phyloP scores from a whole-genome alignment of 768 basidiomycete species.

The Suillus plorans region DNA sequence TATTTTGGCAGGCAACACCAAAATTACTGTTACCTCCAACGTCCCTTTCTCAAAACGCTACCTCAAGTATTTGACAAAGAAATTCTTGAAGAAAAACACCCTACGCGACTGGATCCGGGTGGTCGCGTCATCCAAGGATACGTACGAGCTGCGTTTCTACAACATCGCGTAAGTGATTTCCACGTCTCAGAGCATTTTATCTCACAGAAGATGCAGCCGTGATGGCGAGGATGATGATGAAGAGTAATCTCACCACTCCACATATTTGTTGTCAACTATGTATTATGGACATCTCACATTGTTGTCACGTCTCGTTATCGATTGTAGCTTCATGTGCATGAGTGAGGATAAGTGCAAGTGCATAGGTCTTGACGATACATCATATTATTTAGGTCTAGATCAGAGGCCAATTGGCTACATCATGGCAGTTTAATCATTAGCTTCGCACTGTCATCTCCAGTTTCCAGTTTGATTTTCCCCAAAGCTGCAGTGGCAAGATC shows the following conservation, averaged over 20 bases:
- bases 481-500: constrained; percentile 65
- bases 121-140: constrained; percentile 90
- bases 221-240: constrained; percentile 60
- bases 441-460: constrained; percentile 20
- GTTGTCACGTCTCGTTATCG: background rate
- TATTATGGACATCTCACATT: constrained; percentile 9
- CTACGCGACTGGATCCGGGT: constrained; percentile 96
- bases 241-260: constrained; percentile 27
- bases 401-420: background rate
- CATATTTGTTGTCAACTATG: background rate
- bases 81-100: constrained; percentile 97
- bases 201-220: constrained; percentile 31
- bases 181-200: background rate
- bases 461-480: constrained; percentile 47
- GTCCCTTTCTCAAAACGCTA: constrained; percentile 96
- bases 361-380: background rate
- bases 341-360: background rate
- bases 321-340: background rate
- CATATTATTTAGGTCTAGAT: background rate
- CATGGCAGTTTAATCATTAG: constrained; percentile 14
- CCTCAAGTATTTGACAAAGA: constrained; percentile 98
- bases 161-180: constrained; percentile 71
- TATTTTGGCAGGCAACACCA: constrained; percentile 58
- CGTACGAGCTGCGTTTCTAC: constrained; percentile 94
- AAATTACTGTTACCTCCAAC: constrained; percentile 81